A percentile compares a stretch with the other conserved stretches of the same genome.
Evolutionary conservation across 257 asterid species (phyloP).

Genomic region (Ajuga chamaepitys): DNA sequence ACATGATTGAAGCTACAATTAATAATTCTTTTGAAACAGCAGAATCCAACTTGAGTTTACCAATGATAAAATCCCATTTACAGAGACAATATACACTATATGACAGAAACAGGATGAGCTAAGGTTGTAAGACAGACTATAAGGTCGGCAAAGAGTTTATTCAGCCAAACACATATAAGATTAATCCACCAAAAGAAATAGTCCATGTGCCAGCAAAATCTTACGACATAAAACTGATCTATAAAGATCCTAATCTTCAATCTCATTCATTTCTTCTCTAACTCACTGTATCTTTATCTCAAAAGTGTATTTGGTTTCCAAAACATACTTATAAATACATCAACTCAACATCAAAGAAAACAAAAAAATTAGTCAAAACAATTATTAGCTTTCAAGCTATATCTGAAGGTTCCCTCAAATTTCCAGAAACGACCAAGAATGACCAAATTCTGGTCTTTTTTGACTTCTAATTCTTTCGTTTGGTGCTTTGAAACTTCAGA

Average conservation of each 20-base stretch:
- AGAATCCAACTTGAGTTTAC: not conserved
- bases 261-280: not conserved
- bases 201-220: not conserved
- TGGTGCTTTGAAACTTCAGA: constrained; percentile 2
- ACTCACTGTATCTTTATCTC: not conserved
- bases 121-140: not conserved
- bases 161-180: constrained; percentile 11
- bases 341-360: not conserved
- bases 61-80: not conserved
- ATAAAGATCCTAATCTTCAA: not conserved
- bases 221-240: not conserved
- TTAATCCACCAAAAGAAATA: not conserved
- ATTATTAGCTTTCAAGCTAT: not conserved
- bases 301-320: not conserved
- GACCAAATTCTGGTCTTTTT: not conserved
- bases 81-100: not conserved
- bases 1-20: not conserved
- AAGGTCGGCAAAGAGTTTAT: not conserved
- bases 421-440: not conserved
- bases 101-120: not conserved
- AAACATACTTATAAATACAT: not conserved
- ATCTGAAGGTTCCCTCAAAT: not conserved
- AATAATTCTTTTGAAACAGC: not conserved
- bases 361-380: constrained; percentile 1
- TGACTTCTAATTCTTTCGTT: not conserved